phyloP scores from a whole-genome alignment of 352 stramenopile genomes.

The Poterioochromonas sp. region DNA sequence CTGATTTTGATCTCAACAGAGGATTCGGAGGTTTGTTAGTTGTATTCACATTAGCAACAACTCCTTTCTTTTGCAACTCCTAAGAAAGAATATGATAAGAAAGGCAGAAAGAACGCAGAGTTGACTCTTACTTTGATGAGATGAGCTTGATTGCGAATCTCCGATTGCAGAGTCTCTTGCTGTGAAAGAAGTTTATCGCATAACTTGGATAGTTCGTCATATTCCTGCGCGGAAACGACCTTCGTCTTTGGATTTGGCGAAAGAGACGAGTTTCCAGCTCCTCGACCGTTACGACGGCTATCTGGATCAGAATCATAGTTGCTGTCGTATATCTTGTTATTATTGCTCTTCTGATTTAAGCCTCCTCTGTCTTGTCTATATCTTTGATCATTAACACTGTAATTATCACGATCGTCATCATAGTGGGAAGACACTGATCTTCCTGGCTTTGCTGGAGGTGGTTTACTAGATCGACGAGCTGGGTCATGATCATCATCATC shows the following conservation, averaged over 20 bases:
- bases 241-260: neutral
- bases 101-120: neutral
- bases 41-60: neutral
- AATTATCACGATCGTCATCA: neutral
- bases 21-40: neutral
- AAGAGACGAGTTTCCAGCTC: neutral
- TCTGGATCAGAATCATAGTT: too few species aligned
- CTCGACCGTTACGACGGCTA: neutral
- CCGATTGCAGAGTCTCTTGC: neutral
- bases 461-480: neutral
- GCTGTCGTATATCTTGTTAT: too few species aligned
- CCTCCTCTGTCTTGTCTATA: neutral
- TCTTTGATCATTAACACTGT: neutral
- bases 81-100: neutral
- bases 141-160: neutral
- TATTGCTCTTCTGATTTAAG: too few species aligned
- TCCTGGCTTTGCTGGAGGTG: neutral
- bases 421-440: too few species aligned
- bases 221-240: neutral
- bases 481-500: constrained; percentile 2
- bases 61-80: neutral
- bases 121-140: neutral
- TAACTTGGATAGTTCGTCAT: constrained; percentile 21
- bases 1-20: constrained; percentile 3
- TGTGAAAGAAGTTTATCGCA: neutral